Evolutionary conservation across 2,329 filamentous ascomycete genomes (phyloP).

Genomic region (Verticillium nonalfalfae): DNA sequence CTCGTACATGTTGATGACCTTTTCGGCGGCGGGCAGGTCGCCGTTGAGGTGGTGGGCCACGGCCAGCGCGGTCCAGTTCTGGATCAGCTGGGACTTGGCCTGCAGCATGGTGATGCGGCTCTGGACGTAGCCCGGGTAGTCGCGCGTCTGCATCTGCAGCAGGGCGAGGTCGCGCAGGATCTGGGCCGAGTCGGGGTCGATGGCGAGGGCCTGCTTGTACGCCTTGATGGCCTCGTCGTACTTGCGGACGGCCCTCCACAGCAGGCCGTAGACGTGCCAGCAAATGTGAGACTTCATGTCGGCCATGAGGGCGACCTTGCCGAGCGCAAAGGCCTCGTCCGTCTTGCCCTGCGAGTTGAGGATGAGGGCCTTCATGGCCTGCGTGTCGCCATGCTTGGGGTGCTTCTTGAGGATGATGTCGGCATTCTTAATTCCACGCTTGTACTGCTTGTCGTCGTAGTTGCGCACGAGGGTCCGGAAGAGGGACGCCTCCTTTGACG

Average conservation of each 20-base stretch:
- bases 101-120: conserved; percentile 86
- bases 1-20: conserved; percentile 85
- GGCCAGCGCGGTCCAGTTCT: conserved; percentile 97
- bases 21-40: conserved; percentile 79
- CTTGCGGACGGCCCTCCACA: conserved; percentile 93
- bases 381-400: conserved; percentile 94
- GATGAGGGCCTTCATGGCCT: conserved; percentile 98
- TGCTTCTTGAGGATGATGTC: conserved; percentile 95
- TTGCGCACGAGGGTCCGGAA: conserved; percentile 92
- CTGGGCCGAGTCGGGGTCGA: conserved; percentile 90
- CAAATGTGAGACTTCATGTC: conserved; percentile 99
- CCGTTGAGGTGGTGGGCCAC: conserved; percentile 90
- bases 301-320: conserved; percentile 85
- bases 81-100: conserved; percentile 70
- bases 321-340: conserved; percentile 89
- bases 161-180: conserved; percentile 92
- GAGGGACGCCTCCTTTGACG: conserved; percentile 85
- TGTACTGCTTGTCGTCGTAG: conserved; percentile 99
- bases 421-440: conserved; percentile 84
- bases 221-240: conserved; percentile 99
- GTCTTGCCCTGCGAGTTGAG: conserved; percentile 88
- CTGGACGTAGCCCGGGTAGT: conserved; percentile 88
- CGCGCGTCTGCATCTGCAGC: conserved; percentile 92
- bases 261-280: conserved; percentile 96
- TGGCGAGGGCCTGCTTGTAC: conserved; percentile 88